Percentiles rank a stretch among this genome's conserved stretches.
phyloP scores from a whole-genome alignment of 805 yeast genomes.

The Cyberlindnera nakhonratchasimensis region DNA sequence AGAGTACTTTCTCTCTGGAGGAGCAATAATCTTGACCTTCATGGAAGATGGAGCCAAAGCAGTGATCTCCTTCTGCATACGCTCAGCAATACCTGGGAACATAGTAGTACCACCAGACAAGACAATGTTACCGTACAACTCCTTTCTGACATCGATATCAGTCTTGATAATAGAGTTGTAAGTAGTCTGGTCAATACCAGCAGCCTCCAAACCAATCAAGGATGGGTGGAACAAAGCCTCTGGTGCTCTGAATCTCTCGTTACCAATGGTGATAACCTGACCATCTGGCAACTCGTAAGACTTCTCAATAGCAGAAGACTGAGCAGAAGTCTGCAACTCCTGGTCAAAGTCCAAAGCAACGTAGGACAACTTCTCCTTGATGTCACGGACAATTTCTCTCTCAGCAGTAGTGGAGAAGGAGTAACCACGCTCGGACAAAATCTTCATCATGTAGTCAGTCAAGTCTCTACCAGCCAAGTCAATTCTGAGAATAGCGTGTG shows the following conservation, averaged over 20 bases:
- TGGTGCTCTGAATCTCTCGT: constrained; percentile 99
- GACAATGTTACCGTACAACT: constrained; percentile 97
- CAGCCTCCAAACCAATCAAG: constrained; percentile 85
- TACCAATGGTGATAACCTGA: constrained; percentile 98
- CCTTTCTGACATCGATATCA: constrained; percentile 98
- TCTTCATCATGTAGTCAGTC: constrained; percentile 98
- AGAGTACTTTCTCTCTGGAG: constrained; percentile 98
- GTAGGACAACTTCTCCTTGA: constrained; percentile 98
- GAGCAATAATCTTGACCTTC: constrained; percentile 99
- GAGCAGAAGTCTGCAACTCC: constrained; percentile 98
- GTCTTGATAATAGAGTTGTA: constrained; percentile 84
- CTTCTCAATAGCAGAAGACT: constrained; percentile 96
- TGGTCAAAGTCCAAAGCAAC: constrained; percentile 99
- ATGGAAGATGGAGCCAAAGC: constrained; percentile 99
- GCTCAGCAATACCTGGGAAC: constrained; percentile 99
- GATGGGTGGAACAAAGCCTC: constrained; percentile 99
- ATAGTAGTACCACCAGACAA: constrained; percentile 99
- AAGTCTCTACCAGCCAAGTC: constrained; percentile 99
- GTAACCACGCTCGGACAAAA: constrained; percentile 98
- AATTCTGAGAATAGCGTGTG: constrained; percentile 97
- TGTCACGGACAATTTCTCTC: constrained; percentile 86
- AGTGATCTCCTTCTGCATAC: constrained; percentile 99
- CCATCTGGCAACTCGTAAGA: constrained; percentile 99
- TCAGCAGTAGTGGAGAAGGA: constrained; percentile 98
- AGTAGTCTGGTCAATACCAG: constrained; percentile 97